phyloP scores from a whole-genome alignment of 176 grass and related monocot species.

The Thinopyrum elongatum region DNA sequence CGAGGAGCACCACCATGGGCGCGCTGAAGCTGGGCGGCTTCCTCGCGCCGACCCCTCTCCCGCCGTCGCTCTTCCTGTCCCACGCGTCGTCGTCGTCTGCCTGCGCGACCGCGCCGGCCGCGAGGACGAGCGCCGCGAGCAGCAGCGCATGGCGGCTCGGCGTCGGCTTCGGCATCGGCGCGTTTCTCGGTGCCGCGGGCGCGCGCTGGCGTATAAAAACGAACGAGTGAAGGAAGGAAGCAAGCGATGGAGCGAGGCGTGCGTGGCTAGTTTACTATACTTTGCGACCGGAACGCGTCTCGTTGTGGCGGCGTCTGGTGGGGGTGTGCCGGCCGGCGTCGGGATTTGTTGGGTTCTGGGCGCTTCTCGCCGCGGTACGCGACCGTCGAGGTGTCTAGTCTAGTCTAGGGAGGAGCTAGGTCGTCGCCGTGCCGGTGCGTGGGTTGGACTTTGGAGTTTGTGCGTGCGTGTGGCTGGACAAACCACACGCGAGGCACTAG shows the following conservation, averaged over 20 bases:
- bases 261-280: background rate
- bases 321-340: background rate
- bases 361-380: background rate
- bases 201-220: slow-evolving; percentile 3
- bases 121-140: background rate
- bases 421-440: background rate
- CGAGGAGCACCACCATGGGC: slow-evolving; percentile 62
- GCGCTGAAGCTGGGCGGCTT: slow-evolving; percentile 50
- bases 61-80: background rate
- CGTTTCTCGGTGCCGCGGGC: slow-evolving; percentile 3
- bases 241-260: background rate
- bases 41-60: background rate
- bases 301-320: slow-evolving; percentile 11
- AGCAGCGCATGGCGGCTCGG: background rate
- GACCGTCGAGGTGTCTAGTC: slow-evolving; percentile 1
- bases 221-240: background rate
- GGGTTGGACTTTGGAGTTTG: slow-evolving; percentile 4
- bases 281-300: background rate
- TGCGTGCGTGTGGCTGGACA: background rate
- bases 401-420: background rate
- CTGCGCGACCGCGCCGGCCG: slow-evolving; percentile 26
- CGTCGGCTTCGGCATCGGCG: background rate
- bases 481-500: background rate
- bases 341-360: background rate
- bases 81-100: background rate